Evolutionary conservation across 352 stramenopile genomes (phyloP).

Genomic region (Labyrinthula sp.): DNA sequence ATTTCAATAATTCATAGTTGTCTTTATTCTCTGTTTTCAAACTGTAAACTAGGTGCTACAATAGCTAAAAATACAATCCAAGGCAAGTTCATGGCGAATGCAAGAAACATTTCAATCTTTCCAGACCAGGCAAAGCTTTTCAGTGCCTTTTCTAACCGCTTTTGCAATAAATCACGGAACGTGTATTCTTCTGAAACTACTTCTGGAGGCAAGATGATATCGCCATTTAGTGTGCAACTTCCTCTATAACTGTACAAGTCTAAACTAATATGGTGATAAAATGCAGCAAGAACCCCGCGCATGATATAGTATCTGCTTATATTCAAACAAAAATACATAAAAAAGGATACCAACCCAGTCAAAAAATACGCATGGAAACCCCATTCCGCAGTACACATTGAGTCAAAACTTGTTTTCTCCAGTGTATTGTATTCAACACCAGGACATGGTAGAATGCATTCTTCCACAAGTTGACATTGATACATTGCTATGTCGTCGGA

Average conservation of each 20-base stretch:
- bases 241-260: slow-evolving; percentile 5
- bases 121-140: slow-evolving; percentile 12
- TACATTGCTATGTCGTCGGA: too few species aligned
- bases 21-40: too few species aligned
- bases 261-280: slow-evolving; percentile 6
- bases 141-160: slow-evolving; percentile 5
- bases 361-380: slow-evolving; percentile 23
- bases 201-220: slow-evolving; percentile 16
- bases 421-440: too few species aligned
- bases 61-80: too few species aligned
- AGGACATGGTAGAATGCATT: too few species aligned
- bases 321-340: slow-evolving; percentile 13
- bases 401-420: slow-evolving; percentile 6
- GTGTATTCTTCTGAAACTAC: slow-evolving; percentile 14
- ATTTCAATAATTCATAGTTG: too few species aligned
- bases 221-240: slow-evolving; percentile 4
- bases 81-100: slow-evolving; percentile 21
- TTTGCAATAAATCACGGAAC: slow-evolving; percentile 14
- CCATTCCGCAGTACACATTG: slow-evolving; percentile 19
- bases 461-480: too few species aligned
- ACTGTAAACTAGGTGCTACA: too few species aligned
- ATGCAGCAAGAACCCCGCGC: slow-evolving; percentile 3
- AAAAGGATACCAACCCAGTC: neutral
- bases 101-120: slow-evolving; percentile 4
- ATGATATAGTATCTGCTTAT: slow-evolving; percentile 11